Conservation (phyloP, 805 yeast species). For the Torulaspora indica region DNA sequence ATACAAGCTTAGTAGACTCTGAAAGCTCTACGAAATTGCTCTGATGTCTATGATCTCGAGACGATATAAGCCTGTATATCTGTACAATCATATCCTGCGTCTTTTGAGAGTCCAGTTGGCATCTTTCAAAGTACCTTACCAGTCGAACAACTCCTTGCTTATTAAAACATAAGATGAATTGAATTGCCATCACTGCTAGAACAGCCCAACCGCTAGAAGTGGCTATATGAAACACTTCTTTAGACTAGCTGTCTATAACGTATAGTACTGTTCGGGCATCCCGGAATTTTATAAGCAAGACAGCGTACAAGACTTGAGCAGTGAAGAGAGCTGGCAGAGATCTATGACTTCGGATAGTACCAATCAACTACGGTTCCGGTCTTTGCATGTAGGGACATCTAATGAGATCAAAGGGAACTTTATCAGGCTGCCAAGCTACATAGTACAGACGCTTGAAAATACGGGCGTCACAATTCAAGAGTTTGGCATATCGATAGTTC, state of each 20-base stretch:
- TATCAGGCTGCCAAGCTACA: slow-evolving; percentile 26
- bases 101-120: slow-evolving; percentile 32
- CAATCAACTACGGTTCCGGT: slow-evolving; percentile 13
- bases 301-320: neutral
- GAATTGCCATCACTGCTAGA: slow-evolving; percentile 56
- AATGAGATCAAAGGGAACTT: slow-evolving; percentile 30
- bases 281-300: neutral
- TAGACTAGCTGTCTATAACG: neutral
- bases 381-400: slow-evolving; percentile 11
- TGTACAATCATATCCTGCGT: slow-evolving; percentile 37
- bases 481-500: slow-evolving; percentile 19
- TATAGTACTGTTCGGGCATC: neutral
- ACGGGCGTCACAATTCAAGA: slow-evolving; percentile 25
- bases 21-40: slow-evolving; percentile 74
- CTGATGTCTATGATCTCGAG: slow-evolving; percentile 80
- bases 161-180: slow-evolving; percentile 76
- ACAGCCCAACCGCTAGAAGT: neutral
- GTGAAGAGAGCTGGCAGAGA: neutral
- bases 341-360: slow-evolving; percentile 9
- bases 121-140: slow-evolving; percentile 65
- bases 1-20: slow-evolving; percentile 61
- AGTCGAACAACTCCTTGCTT: slow-evolving; percentile 91
- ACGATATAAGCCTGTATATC: slow-evolving; percentile 71
- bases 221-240: neutral
- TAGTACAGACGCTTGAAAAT: slow-evolving; percentile 21